Evolutionary conservation across 352 stramenopile genomes (phyloP), one percentile per base, ranked within the genome.

Genomic region (Pythium vanterpoolii): DNA sequence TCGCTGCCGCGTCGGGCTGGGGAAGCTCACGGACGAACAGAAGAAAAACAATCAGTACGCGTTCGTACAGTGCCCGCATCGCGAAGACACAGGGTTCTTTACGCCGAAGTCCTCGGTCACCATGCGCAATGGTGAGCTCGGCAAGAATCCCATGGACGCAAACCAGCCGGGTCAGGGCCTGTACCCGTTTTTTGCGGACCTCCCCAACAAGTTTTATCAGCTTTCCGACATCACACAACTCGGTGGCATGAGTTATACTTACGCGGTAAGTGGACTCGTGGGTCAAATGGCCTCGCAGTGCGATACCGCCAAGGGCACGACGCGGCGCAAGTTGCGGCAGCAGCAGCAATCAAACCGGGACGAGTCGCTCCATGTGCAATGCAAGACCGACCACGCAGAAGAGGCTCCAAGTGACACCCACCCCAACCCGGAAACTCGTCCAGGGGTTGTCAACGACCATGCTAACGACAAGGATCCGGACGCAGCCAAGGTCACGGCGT

Each of bases 1-100:
- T 52, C 83, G 83, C 34, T 90, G 80, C 51, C 73, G 46, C 11
- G 64, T 70, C 10, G 60, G 66, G 19, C 28, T 58, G 11, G 24
- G 56, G 24, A 34, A 42, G 24, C 62, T 83, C 47, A 72, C 55
- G 5, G 49, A 76, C 19, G 34, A 26, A 3, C 55, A 74, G 30
- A 76, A 78, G 46, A 48, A 62, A 23, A 64, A 56, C 39, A 67
- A 72, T 34, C 54, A 52, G 14, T 68, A 43, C 24, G 43, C 58
- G 7, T 74, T 74, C 34, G 54, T 68, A 9, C 43, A 51, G 36
- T 77, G 70, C 43, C 53, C 60, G 10, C 67, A 71, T 27, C 68
- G 30, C 24, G 51, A 68, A 14, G 66, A 66, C 42, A n/a, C 23
- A 44, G 55, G 28, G 31, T 55, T 50, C 50, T 70, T 45, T 50